Evolutionary conservation across 345 rosid species (phyloP), one percentile per base, ranked within the genome.

Genomic region (Streptanthus diversifolius): DNA sequence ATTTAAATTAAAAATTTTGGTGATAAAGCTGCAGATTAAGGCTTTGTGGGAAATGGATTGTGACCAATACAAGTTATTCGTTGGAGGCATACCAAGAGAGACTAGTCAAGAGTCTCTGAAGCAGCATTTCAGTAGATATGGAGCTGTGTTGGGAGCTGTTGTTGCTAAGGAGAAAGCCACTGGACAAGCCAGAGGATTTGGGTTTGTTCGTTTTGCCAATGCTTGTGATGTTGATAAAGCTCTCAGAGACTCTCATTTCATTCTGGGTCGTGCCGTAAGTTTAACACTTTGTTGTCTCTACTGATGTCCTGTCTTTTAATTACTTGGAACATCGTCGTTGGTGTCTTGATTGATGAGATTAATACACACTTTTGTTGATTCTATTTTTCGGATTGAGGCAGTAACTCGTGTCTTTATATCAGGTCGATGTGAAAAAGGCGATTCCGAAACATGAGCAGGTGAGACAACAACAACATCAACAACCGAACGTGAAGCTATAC

Each of bases 261-360:
- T 92, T n/a, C 81, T 77, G 2, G 98, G 95, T 51, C 86, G 87
- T 77, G 63, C 80, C 82, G 96, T 92, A 44, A 80, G 96, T 83
- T 49, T 76, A 12, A 29, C 21, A 10, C 78, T 52, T 25, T 66
- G 56, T 33, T 2, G 8, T 15, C 17, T 54, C 27, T 43, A 13
- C 36, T 60, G 39, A 2, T 39, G 1, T 39, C 8, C 14, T 60
- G 21, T 58, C 63, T 58, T 57, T 25, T 56, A 5, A 3, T 8
- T 14, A 8, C 13, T 8, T 25, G 14, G 21, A 43, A 7, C 3
- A 1, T 9, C 22, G 6, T 10, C 8, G 8, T 0, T 36, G 44
- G 12, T 9, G 29, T 33, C 29, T 8, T 52, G 27, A 22, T 52
- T 52, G 33, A 10, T 6, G n/a, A 5, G 7, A 4, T 33, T 30